Evolutionary conservation across 202 grass and related monocot species (phyloP).

Genomic region (Elaeis oleifera): DNA sequence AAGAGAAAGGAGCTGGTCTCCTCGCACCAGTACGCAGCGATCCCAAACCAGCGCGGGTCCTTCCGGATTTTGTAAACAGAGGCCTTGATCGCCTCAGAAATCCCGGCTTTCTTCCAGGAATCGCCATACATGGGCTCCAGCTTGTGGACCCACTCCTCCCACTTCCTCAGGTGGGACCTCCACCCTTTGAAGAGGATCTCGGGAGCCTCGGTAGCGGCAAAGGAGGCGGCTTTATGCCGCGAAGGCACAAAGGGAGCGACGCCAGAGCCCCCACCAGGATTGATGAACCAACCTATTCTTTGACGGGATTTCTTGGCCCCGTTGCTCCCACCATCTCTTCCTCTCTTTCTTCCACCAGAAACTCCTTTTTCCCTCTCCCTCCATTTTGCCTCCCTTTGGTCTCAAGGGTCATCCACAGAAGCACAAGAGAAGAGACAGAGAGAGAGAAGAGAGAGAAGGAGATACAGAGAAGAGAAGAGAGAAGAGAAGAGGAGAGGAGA

Average conservation of each 20-base stretch:
- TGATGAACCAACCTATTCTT: constrained; percentile 31
- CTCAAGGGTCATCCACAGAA: background rate
- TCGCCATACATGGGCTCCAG: constrained; percentile 42
- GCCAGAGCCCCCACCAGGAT: constrained; percentile 3
- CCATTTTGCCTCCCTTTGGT: constrained; percentile 4
- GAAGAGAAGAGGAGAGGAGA: no score
- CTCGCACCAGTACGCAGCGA: constrained; percentile 59
- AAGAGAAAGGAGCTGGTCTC: constrained; percentile 61
- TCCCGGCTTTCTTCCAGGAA: constrained; percentile 55
- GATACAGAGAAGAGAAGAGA: no score
- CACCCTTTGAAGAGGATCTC: constrained; percentile 69
- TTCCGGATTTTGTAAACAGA: constrained; percentile 60
- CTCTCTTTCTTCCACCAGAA: constrained; percentile 37
- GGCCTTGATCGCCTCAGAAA: constrained; percentile 49
- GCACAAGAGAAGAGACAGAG: no score
- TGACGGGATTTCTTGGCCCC: background rate
- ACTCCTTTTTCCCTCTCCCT: constrained; percentile 1
- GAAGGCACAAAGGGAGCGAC: constrained; percentile 6
- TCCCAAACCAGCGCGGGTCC: constrained; percentile 36
- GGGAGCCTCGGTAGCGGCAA: constrained; percentile 31
- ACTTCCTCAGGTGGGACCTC: constrained; percentile 47
- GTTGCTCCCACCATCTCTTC: constrained; percentile 27
- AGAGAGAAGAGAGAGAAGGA: no score
- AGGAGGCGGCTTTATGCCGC: constrained; percentile 10
- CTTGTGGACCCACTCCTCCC: constrained; percentile 80